Base-by-base conservation (phyloP, 495 filamentous ascomycete species). In the Neurospora sp. region DNA sequence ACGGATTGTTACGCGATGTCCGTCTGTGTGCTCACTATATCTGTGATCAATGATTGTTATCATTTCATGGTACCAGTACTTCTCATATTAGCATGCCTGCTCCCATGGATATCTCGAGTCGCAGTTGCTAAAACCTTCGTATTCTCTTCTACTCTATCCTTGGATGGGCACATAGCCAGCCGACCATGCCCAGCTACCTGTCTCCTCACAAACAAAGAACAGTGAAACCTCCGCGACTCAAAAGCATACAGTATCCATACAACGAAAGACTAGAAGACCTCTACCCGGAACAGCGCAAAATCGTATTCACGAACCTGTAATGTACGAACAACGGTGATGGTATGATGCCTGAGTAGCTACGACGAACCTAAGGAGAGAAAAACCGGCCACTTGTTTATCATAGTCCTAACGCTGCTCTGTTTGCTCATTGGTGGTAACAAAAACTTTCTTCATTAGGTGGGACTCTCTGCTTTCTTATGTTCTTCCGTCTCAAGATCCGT, bases 371-470 rank as follows among this genome's bases (percentile, higher is more conserved):
- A 14, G 53, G 7, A 18, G n/a, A 65, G 6, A 14, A 65, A 37
- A 65, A 18, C 27, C 14, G 53, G 53, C 27, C 27, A 65, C 12
- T 65, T 35, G 27, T 37, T 65, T 65, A 65, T 65, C 53, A 16
- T 31, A 61, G 53, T 61, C 53, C 27, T 61, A 61, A 61, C 53
- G 53, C 53, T 61, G 53, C 27, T 35, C 12, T 61, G 53, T 61
- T 31, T 31, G 22, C 53, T 61, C 53, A 61, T 61, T 61, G 53
- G 27, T 61, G 53, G 53, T 61, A 61, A 61, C 53, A 61, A 61
- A 61, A 61, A 61, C 53, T 61, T 35, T 61, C 78, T 78, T 80
- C 75, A 80, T 78, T 78, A 77, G 70, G 42, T 35, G 44, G 35
- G 39, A 71, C 70, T 68, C 70, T 45, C 70, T 35, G 38, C 70